Evolutionary conservation across 2,329 filamentous ascomycete species (phyloP), one percentile per base, ranked within the genome.

Genomic region (Ilyonectria mors-panacis): DNA sequence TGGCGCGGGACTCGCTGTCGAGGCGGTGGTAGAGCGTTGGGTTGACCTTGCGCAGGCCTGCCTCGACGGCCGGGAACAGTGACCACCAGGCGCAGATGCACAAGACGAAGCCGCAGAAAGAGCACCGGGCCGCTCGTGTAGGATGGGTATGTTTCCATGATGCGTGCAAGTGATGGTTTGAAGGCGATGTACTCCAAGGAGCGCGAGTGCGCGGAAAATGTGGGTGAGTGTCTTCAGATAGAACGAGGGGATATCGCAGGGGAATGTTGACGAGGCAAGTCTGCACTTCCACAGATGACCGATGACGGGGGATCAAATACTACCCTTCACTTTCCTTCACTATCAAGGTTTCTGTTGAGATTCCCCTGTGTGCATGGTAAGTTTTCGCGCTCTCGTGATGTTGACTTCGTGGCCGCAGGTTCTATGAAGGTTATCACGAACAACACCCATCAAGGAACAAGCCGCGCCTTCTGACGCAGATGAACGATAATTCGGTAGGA

Each of bases 1-100:
- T 69, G 4, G 60, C 3, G n/a, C 63, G 45, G 30, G 68, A 64
- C 37, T 73, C 62, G 10, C 23, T 8, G 12, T 66, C 39, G 17
- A 75, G 66, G 26, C 60, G 65, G 8, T 61, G 19, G 28, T 77
- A 66, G 1, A 68, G 7, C 4, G 45, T 7, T 13, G 73, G 74
- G 6, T 28, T 44, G 45, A 62, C 28, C 13, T 30, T 55, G n/a
- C 42, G 56, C 26, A 77, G 47, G 13, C 71, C 21, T 21, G 51
- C 59, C 23, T 71, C 67, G 39, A 66, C 51, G 15, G 53, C 17
- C 13, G 65, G 39, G 47, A 63, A 75, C 15, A 62, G 47, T 33
- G 62, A 48, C 75, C 75, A 77, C 61, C 76, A 77, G 10, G 68
- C 15, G 39, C 64, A 39, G 19, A 57, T 69, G 30, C 37, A 67